phyloP scores from a whole-genome alignment of 768 basidiomycete species.

The Russula sp. region DNA sequence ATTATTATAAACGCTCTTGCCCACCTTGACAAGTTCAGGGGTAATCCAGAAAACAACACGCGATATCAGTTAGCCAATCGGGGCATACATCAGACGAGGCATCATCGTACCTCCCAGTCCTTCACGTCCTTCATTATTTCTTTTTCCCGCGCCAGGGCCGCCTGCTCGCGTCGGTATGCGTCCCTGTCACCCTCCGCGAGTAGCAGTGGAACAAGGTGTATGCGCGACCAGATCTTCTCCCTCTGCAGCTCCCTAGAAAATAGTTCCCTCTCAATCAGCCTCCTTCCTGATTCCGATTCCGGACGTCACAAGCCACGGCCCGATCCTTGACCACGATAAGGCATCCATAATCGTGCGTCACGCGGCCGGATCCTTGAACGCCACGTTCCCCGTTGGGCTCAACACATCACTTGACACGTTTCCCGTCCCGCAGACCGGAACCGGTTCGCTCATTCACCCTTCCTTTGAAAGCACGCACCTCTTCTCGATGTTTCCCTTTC shows the following conservation, averaged over 20 bases:
- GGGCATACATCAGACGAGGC: conserved; percentile 24
- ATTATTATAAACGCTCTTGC: conserved; percentile 83
- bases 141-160: conserved; percentile 70
- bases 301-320: conserved; percentile 17
- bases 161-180: conserved; percentile 71
- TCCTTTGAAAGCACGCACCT: conserved; percentile 51
- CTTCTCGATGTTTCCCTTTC: conserved; percentile 87
- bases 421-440: conserved; percentile 53
- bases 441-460: conserved; percentile 9
- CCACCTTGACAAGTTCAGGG: conserved; percentile 47
- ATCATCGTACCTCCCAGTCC: conserved; percentile 80
- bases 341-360: conserved; percentile 31
- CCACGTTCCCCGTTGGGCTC: conserved; percentile 71
- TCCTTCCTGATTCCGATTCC: conserved; percentile 8
- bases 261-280: conserved; percentile 15
- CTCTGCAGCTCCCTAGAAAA: conserved; percentile 77
- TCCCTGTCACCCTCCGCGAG: conserved; percentile 94
- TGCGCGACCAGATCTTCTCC: conserved; percentile 93
- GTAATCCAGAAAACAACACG: conserved; percentile 15
- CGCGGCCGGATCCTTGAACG: conserved; percentile 55
- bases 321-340: conserved; percentile 38
- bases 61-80: conserved; percentile 26
- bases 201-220: conserved; percentile 87
- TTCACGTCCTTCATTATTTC: conserved; percentile 94
- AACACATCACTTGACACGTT: conserved; percentile 49